phyloP scores from a whole-genome alignment of 306 rosid species.

The Cucumis melo region DNA sequence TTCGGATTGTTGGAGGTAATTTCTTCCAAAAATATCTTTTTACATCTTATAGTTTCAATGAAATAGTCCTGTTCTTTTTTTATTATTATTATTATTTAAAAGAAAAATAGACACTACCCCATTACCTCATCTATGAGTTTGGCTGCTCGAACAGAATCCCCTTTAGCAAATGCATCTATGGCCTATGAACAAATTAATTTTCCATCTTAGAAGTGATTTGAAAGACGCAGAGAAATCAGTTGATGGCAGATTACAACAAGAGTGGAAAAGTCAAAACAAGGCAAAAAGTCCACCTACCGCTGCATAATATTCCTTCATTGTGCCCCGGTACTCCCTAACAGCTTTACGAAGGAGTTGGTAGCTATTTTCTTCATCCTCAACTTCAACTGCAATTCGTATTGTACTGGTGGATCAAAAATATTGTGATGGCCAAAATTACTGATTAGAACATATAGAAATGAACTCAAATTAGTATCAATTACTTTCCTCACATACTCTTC shows the following conservation, averaged over 20 bases:
- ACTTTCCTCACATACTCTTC: neutral
- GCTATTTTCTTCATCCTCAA: conserved; percentile 42
- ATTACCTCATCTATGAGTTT: conserved; percentile 52
- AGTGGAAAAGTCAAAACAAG: neutral
- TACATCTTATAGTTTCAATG: neutral
- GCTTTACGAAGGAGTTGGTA: conserved; percentile 54
- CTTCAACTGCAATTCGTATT: conserved; percentile 31
- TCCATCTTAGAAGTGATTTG: conserved; percentile 16
- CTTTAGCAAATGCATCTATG: conserved; percentile 48
- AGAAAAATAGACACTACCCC: neutral
- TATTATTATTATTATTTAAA: no score
- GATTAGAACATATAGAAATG: neutral
- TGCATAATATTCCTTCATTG: conserved; percentile 59
- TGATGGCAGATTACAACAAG: neutral
- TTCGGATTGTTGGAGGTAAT: neutral
- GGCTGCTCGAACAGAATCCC: conserved; percentile 38
- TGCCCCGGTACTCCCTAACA: conserved; percentile 52
- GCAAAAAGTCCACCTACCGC: conserved; percentile 42
- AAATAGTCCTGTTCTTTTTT: neutral
- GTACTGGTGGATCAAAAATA: neutral
- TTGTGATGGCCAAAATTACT: neutral
- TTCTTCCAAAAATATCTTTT: neutral
- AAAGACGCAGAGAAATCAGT: neutral
- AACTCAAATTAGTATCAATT: neutral
- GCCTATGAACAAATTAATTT: conserved; percentile 38